Evolutionary conservation across 768 basidiomycete genomes (phyloP), one percentile per base, ranked within the genome.

Genomic region (Psilocybe sp.): DNA sequence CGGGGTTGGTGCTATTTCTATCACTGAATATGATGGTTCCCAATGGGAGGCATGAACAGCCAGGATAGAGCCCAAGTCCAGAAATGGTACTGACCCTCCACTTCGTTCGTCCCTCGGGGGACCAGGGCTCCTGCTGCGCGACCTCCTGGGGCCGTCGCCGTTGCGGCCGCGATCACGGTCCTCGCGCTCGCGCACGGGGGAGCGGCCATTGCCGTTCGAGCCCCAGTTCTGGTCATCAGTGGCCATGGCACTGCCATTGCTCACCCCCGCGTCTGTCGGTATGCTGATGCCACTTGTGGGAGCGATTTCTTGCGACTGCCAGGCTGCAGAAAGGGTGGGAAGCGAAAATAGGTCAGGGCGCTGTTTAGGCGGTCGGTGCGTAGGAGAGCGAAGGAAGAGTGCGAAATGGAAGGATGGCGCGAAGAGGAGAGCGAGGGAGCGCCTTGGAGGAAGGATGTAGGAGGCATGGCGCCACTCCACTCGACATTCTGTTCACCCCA

Each of bases 261-360:
- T 64, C 54, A 73, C 48, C 23, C 65, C 67, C 38, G 66, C 65
- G 34, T 81, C 84, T 19, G 80, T 76, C 44, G 87, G 87, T 61
- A 89, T 89, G 67, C 84, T 82, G 56, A 88, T 89, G 41, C 79
- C 85, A 50, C 67, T 71, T 8, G 83, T 71, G 48, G 87, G 84
- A 32, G 84, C 87, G 55, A 88, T 87, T 57, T 90, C 88, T 81
- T 87, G 85, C 33, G 84, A 80, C 72, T 88, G 86, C 88, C 87
- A 89, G 63, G 88, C 88, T 89, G 82, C 23, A 28, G 23, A 28
- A 67, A 65, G 65, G 54, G 60, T 59, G 61, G 60, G 57, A 62
- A 63, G 60, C 60, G 62, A 66, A 65, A 64, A 61, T 54, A 60
- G 46, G 68, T 73, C 63, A 73, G 70, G 71, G 65, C 64, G 70